Conservation (phyloP, 352 stramenopile species). For the Phytopythium helicoides region DNA sequence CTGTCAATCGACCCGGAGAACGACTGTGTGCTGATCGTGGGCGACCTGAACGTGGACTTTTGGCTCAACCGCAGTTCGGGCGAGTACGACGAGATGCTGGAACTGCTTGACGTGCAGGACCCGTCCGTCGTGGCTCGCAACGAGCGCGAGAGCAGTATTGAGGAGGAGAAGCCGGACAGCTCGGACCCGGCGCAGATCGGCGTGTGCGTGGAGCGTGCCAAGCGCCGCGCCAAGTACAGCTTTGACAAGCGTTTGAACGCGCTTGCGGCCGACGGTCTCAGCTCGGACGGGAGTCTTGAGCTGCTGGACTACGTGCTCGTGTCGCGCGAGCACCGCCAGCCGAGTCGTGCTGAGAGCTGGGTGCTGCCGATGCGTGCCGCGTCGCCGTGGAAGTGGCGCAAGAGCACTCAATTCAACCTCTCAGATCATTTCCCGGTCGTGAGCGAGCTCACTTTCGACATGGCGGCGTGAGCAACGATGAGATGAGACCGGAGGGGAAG, state of each 20-base stretch:
- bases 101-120: slow-evolving; percentile 55
- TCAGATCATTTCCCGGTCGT: slow-evolving; percentile 80
- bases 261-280: slow-evolving; percentile 59
- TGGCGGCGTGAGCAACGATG: slow-evolving; percentile 26
- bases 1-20: slow-evolving; percentile 59
- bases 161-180: slow-evolving; percentile 11
- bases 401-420: slow-evolving; percentile 62
- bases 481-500: no score
- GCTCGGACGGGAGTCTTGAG: slow-evolving; percentile 71
- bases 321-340: slow-evolving; percentile 54
- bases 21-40: slow-evolving; percentile 60
- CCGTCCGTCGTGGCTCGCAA: slow-evolving; percentile 26
- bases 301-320: slow-evolving; percentile 75
- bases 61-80: slow-evolving; percentile 69
- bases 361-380: slow-evolving; percentile 51
- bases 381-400: slow-evolving; percentile 58
- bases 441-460: slow-evolving; percentile 69
- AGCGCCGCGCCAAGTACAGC: slow-evolving; percentile 48
- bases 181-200: not conserved
- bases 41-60: slow-evolving; percentile 77
- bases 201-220: slow-evolving; percentile 17
- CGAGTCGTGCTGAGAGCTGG: slow-evolving; percentile 49
- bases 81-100: slow-evolving; percentile 83
- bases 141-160: slow-evolving; percentile 11
- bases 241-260: slow-evolving; percentile 74